Evolutionary conservation across 805 yeast genomes (phyloP), one percentile per base, ranked within the genome.

Genomic region (Teunomyces barrocoloradensis): DNA sequence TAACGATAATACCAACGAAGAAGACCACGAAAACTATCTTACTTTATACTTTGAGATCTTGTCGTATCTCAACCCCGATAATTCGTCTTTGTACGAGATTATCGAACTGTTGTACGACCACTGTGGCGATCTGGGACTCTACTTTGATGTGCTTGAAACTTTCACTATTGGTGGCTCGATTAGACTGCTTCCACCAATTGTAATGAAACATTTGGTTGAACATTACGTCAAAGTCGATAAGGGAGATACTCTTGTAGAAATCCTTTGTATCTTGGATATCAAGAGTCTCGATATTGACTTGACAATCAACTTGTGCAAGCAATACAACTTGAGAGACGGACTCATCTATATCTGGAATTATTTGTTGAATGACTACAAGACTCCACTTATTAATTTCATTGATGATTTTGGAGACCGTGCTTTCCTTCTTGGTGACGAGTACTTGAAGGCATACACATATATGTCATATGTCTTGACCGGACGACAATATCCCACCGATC

Each of bases 401-500:
- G 57, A 65, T 42, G 69, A 59, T 29, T 67, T 66, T 17, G 55
- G 53, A 5, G 53, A 56, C 36, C 49, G 53, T 21, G 46, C 44
- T 3, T 42, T 44, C 32, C 37, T 46, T 10, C 43, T 20, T 23
- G 23, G 44, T 1, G 52, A 51, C 1, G 51, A 53, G 11, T 42
- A 41, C 37, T 27, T 47, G 6, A 52, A 53, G 34, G 68, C 57
- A 2, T 66, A 53, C 55, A 75, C 83, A 0, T 92, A 86, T 58
- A 60, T 91, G 50, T 77, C 89, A 0, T 86, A 81, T 56, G 68
- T 83, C 9, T 68, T 89, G 23, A 84, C 92, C 0, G 95, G 96
- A 0, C 71, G 94, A 46, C 85, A 84, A 49, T 92, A 84, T 60
- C 97, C 97, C 0, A 82, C 86, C 1, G 87, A 86, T 39, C 64